Evolutionary conservation across 1,139 yeast genomes (phyloP), one percentile per base, ranked within the genome.

Genomic region (Debaryomycetaceae sp.): DNA sequence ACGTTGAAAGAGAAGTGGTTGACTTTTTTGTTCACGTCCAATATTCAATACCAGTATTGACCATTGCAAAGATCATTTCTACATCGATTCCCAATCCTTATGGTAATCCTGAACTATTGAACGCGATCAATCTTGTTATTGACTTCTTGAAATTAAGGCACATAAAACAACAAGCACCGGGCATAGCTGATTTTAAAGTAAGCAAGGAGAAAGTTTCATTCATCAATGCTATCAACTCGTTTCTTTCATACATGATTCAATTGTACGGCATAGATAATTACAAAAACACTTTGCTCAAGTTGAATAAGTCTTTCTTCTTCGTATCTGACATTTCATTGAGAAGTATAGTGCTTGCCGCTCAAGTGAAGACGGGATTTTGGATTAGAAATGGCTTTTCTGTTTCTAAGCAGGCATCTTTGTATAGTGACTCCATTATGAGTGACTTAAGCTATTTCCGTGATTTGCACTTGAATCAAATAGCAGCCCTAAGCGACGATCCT

Each of bases 321-420:
- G 66, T 81, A 17, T 70, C 85, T 0, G 89, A 83, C 57, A 65
- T 75, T 39, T 74, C 87, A 0, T 63, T 86, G 41, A 70, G 87
- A 55, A 74, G 84, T 20, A 67, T 83, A 8, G 95, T 87, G 0
- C 66, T 87, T 20, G 72, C 84, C 6, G 74, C 91, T 0, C 97
- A 93, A 59, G 81, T 90, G 13, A 80, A 81, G 39, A 75, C 80
- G 1, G 96, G 96, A 0, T 79, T 85, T 49, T 93, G 98, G 98
- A 88, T 93, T 4, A 78, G 98, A 60, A 93, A 93, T 59, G 88
- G 88, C n/a, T 55, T 68, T 40, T 66, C 78, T 6, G 77, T 76
- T 2, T 62, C 80, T 3, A 70, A 75, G 40, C 83, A 80, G 53
- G 78, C 75, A 0, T 51, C 67, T 0, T 52, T 68, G 35, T 71